A percentile compares a stretch with the other conserved stretches of the same genome.
Evolutionary conservation across 2,329 filamentous ascomycete species (phyloP).

Genomic region (Dactylellina parvicollis): DNA sequence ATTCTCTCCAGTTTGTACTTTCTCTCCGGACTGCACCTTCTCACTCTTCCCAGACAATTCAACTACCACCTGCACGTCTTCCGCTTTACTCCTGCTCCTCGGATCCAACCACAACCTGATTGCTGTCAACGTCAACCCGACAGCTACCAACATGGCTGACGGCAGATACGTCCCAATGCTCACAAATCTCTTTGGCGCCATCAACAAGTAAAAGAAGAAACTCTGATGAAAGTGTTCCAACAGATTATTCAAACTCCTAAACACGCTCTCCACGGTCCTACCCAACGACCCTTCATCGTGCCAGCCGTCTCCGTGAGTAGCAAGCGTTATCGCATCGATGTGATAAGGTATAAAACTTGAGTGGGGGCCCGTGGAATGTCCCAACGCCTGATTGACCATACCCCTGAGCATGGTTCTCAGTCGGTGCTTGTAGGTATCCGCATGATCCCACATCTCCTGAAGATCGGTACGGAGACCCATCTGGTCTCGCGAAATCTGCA

Average conservation of each 20-base stretch:
- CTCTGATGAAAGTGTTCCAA: slow-evolving; percentile 97
- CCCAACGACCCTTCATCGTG: slow-evolving; percentile 98
- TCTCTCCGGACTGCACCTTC: slow-evolving; percentile 50
- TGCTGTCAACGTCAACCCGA: slow-evolving; percentile 94
- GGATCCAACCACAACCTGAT: slow-evolving; percentile 94
- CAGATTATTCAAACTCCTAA: slow-evolving; percentile 93
- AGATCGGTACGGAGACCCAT: slow-evolving; percentile 87
- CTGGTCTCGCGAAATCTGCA: slow-evolving; percentile 85
- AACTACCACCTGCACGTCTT: slow-evolving; percentile 54
- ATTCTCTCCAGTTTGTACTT: slow-evolving; percentile 57
- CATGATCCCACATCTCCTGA: slow-evolving; percentile 83
- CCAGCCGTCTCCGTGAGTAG: slow-evolving; percentile 90
- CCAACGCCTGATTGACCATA: slow-evolving; percentile 90
- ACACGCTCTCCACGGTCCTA: slow-evolving; percentile 85
- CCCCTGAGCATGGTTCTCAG: slow-evolving; percentile 88
- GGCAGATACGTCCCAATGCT: slow-evolving; percentile 98
- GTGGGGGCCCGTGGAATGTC: slow-evolving; percentile 88
- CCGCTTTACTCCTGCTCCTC: slow-evolving; percentile 65
- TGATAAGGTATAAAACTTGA: slow-evolving; percentile 98
- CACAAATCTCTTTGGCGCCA: slow-evolving; percentile 91
- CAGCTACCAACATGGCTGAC: slow-evolving; percentile 95
- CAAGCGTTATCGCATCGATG: slow-evolving; percentile 92
- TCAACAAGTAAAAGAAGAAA: slow-evolving; percentile 98
- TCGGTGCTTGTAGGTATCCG: slow-evolving; percentile 80
- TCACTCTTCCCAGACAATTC: slow-evolving; percentile 44